Evolutionary conservation across 345 rosid genomes (phyloP), one percentile per base, ranked within the genome.

Genomic region (Rhizophora mangle): DNA sequence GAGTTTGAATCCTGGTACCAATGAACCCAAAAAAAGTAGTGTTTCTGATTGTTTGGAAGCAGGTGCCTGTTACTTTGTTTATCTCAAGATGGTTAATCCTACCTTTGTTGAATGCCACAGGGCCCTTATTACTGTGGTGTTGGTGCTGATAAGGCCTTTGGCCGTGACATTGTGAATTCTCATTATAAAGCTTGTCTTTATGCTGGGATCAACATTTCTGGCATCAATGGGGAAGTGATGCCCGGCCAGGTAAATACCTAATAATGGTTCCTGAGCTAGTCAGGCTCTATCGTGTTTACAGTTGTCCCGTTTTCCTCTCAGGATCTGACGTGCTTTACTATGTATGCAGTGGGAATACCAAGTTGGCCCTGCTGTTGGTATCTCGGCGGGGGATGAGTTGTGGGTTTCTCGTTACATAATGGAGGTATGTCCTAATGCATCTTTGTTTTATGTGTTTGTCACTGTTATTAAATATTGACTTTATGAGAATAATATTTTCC

Each of bases 71-170:
- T 13, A 43, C 18, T 43, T 43, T 43, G 18, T 43, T 39, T 43
- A 43, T 43, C 49, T 11, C 49, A 43, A 43, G 49, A 13, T 13
- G 49, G 18, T 43, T 13, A 43, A 26, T 51, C 21, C 26, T n/a
- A 16, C 30, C 10, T 56, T 9, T 24, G 2, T 16, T 64, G 57
- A 16, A 6, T 56, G 63, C 6, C 21, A 8, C 71, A 73, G 77
- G 77, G 77, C 2, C 67, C 71, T 5, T 73, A 73, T 49, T 73
- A 73, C 62, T 73, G 77, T 21, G 77, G 72, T 13, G 63, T 37
- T 13, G 77, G 77, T 11, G 77, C 77, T 54, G 77, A 73, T 37
- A 73, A 73, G 36, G 77, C 77, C 20, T 73, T 60, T 27, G 77
- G 77, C 32, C 65, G 77, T 43, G 72, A 73, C 39, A 68, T 67